phyloP scores from a whole-genome alignment of 495 filamentous ascomycete genomes.

The Aspergillus mulundensis region DNA sequence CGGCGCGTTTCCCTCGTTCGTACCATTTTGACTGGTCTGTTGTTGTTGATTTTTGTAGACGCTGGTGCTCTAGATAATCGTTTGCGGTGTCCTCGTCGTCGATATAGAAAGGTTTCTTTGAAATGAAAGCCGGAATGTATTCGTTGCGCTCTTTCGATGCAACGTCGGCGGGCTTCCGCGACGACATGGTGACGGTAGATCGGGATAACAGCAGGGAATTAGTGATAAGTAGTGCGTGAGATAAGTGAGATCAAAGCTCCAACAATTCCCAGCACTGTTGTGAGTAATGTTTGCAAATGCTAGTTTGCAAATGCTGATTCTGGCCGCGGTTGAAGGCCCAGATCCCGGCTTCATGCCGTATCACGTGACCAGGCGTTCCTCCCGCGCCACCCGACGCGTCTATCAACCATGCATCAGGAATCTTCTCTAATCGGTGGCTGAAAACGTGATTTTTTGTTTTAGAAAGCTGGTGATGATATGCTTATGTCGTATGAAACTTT shows the following conservation, averaged over 20 bases:
- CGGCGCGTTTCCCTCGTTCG: conserved; percentile 74
- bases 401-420: background rate
- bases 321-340: background rate
- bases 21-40: conserved; percentile 77
- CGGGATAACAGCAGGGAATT: background rate
- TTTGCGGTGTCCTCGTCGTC: conserved; percentile 70
- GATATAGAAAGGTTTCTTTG: conserved; percentile 95
- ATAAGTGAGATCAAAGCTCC: background rate
- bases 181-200: conserved; percentile 43
- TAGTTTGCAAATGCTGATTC: too few relatives aligned
- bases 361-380: conserved; percentile 36
- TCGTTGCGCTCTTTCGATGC: conserved; percentile 81
- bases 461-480: conserved; percentile 6
- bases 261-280: conserved; percentile 10
- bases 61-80: conserved; percentile 97
- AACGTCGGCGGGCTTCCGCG: conserved; percentile 48
- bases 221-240: background rate
- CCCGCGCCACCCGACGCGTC: conserved; percentile 23
- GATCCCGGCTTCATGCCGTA: background rate
- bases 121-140: conserved; percentile 98
- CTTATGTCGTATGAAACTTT: background rate
- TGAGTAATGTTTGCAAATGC: background rate
- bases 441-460: background rate
- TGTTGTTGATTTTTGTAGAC: conserved; percentile 64
- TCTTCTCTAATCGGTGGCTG: background rate